Evolutionary conservation across 139 green algal species (phyloP), one percentile per base, ranked within the genome.

Genomic region (Gonium pectorale): DNA sequence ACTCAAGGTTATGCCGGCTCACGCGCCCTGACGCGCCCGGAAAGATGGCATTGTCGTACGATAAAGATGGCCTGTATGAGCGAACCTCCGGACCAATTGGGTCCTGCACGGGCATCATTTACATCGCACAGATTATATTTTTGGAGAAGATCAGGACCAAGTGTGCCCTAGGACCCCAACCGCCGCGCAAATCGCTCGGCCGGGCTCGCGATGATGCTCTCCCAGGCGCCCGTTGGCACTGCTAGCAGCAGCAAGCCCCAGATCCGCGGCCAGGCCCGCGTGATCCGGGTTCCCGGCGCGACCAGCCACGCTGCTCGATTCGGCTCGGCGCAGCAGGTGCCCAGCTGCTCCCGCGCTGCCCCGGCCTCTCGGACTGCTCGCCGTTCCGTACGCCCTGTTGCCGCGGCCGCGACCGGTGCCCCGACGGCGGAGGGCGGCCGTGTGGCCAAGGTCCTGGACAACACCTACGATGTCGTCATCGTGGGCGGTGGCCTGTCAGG

Each of bases 401-500:
- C 77, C 5, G 77, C 62, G 29, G 73, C 77, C 37, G 52, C 72
- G 15, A 80, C 35, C 2, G 59, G 77, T 31, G 77, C 49, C 7
- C 41, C 77, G 1, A 51, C 77, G 0, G 43, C 77, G 4, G 77
- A 46, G 7, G 35, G 26, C 27, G 29, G 29, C 2, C 60, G 44
- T n/a, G 75, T 29, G 26, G 62, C 60, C 0, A 77, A 77, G 49
- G 66, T 77, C 5, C 38, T 77, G 4, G 79, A 85, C 64, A 44
- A 85, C 33, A 70, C 70, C 35, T 73, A 87, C 68, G 91, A 94
- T 75, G 80, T 85, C 35, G 80, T 94, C 3, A 86, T 94, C 35
- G 91, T 94, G 35, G 90, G 90, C 26, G 89, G 79, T 46, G 89
- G 86, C 13, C 71, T 90, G 6, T 94, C 91, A 21, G 91, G 91